Conservation (phyloP, 805 yeast species). For the Novakomyces olei region DNA sequence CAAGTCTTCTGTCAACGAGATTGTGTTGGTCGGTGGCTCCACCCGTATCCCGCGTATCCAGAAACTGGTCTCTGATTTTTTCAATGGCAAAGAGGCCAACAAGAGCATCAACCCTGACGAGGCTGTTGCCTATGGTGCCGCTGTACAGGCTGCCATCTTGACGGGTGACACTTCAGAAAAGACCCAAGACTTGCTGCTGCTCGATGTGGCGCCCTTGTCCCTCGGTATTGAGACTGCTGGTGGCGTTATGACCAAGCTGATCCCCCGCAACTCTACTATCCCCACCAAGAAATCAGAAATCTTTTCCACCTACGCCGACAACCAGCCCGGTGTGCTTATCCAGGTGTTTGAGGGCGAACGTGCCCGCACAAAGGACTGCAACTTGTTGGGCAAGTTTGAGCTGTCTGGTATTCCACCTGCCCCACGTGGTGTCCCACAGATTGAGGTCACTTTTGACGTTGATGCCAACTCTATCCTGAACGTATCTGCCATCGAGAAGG, state of each 20-base stretch:
- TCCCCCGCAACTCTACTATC: conserved; percentile 93
- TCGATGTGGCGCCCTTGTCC: conserved; percentile 95
- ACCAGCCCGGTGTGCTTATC: conserved; percentile 95
- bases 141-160: conserved; percentile 91
- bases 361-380: conserved; percentile 87
- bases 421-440: conserved; percentile 96
- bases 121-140: conserved; percentile 99
- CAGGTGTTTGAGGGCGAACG: conserved; percentile 98
- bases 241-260: conserved; percentile 96
- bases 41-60: conserved; percentile 96
- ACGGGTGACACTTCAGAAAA: conserved; percentile 90
- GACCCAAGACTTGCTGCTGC: conserved; percentile 82
- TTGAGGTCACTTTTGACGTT: conserved; percentile 89
- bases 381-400: conserved; percentile 91
- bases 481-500: conserved; percentile 91
- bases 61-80: conserved; percentile 85
- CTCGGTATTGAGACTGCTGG: conserved; percentile 98
- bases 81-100: conserved; percentile 94
- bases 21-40: conserved; percentile 92
- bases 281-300: conserved; percentile 95
- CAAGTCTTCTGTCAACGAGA: conserved; percentile 76
- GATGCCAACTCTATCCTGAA: conserved; percentile 96
- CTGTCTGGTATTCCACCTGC: conserved; percentile 94
- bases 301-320: conserved; percentile 91
- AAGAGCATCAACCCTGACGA: conserved; percentile 95